phyloP scores from a whole-genome alignment of 1,284 basidiomycete genomes.

The Filobasidium uniguttulatum region DNA sequence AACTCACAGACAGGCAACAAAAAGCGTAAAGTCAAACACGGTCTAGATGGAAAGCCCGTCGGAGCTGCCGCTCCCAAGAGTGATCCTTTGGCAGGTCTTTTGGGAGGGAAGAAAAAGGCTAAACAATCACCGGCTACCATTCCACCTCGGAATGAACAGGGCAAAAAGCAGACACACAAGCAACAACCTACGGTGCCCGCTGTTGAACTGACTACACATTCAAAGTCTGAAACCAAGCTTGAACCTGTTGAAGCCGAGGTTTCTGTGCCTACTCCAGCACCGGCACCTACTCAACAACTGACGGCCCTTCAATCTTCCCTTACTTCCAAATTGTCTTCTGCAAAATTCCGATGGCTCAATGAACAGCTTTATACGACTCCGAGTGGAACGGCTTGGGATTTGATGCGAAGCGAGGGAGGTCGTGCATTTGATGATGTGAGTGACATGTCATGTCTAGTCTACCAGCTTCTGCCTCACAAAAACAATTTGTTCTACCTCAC shows the following conservation, averaged over 20 bases:
- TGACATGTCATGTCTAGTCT: neutral
- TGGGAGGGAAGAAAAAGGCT: neutral
- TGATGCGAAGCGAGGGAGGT: constrained; percentile 64
- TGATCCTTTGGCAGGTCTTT: neutral
- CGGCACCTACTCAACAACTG: constrained; percentile 7
- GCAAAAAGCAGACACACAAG: neutral
- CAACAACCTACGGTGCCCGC: neutral
- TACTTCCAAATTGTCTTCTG: constrained; percentile 3
- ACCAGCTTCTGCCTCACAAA: constrained; percentile 8
- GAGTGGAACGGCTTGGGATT: constrained; percentile 54
- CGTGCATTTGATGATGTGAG: constrained; percentile 60
- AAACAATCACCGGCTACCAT: constrained; percentile 1
- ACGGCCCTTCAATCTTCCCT: constrained; percentile 4
- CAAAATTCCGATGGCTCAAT: constrained; percentile 56
- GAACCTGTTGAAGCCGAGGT: no score
- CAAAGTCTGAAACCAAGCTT: neutral
- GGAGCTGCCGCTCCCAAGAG: constrained; percentile 1
- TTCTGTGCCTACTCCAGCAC: no score
- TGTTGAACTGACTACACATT: neutral
- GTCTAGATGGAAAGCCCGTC: constrained; percentile 8
- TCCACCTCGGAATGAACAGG: neutral
- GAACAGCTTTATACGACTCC: constrained; percentile 73
- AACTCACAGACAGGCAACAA: no score
- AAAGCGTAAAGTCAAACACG: constrained; percentile 23
- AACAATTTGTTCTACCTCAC: constrained; percentile 10